These are phyloP conservation scores for Aspergillus pseudotamarii DNA, from an alignment of 2,329 filamentous ascomycete species.

Conservation along the genomic window DNA sequence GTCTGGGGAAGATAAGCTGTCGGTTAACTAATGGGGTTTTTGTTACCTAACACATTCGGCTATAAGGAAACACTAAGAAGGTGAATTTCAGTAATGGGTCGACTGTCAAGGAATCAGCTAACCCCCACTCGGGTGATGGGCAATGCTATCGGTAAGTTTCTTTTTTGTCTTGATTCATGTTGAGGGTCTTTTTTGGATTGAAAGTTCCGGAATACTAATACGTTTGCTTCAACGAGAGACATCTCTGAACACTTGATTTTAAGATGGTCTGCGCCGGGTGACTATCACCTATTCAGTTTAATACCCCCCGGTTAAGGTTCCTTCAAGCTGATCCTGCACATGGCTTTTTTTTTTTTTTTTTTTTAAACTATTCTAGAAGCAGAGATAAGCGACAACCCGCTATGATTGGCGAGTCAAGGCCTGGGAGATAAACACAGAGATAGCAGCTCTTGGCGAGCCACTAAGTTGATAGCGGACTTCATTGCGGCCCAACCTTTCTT, in stretches of 20 bases:
- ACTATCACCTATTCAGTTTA: background rate
- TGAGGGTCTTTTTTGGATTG: background rate
- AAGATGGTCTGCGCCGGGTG: background rate
- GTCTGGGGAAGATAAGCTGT: slow-evolving; percentile 6
- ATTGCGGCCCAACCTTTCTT: background rate
- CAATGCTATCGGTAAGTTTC: background rate
- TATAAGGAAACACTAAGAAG: background rate
- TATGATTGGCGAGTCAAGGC: background rate
- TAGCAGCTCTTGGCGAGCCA: background rate
- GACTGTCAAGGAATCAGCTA: background rate
- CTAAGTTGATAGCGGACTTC: background rate
- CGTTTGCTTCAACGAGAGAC: background rate
- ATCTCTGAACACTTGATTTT: background rate
- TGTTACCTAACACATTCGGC: slow-evolving; percentile 8
- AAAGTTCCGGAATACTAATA: background rate
- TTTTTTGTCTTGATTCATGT: background rate
- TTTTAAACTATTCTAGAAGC: background rate
- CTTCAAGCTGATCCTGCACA: background rate
- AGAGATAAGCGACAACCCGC: background rate
- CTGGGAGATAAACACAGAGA: background rate
- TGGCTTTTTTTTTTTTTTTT: background rate
- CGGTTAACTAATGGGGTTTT: slow-evolving; percentile 6
- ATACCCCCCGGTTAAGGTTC: background rate
- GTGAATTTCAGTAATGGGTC: background rate
- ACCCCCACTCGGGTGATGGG: background rate